Percentiles rank a stretch among this genome's conserved stretches.
phyloP scores from a whole-genome alignment of 2,329 filamentous ascomycete genomes.

The Alternaria gaisen region DNA sequence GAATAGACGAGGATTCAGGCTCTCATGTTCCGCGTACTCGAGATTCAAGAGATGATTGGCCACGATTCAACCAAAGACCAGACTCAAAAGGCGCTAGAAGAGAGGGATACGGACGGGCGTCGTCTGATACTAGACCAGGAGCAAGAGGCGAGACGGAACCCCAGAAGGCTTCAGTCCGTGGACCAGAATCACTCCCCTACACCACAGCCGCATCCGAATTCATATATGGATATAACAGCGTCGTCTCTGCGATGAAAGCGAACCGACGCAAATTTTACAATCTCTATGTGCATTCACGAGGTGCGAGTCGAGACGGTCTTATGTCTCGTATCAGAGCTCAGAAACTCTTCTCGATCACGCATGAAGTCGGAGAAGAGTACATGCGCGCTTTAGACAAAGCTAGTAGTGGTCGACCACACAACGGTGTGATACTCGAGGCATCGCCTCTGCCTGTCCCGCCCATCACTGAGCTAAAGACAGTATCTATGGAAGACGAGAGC shows the following conservation, averaged over 20 bases:
- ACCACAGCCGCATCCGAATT: constrained; percentile 91
- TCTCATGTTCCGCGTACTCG: not conserved
- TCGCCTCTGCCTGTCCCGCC: constrained; percentile 81
- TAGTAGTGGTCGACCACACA: constrained; percentile 84
- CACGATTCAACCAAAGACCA: constrained; percentile 8
- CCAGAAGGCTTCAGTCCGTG: not conserved
- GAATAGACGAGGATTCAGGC: not conserved
- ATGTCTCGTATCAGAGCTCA: constrained; percentile 27
- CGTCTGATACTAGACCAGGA: not conserved
- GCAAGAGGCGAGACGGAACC: not conserved
- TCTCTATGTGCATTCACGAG: constrained; percentile 70
- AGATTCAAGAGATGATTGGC: not conserved
- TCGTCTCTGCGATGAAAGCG: constrained; percentile 78
- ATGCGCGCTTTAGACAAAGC: constrained; percentile 81
- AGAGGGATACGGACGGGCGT: constrained; percentile 5
- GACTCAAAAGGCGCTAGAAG: constrained; percentile 13
- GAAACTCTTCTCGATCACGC: constrained; percentile 39
- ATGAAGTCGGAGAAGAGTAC: constrained; percentile 68
- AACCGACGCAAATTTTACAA: constrained; percentile 79
- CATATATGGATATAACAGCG: constrained; percentile 83
- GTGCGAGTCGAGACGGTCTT: constrained; percentile 29
- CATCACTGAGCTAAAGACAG: constrained; percentile 64
- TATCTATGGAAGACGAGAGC: constrained; percentile 52
- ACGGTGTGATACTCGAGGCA: constrained; percentile 86
- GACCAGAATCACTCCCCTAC: constrained; percentile 65